A percentile compares a stretch with the other conserved stretches of the same genome.
Evolutionary conservation across 2,329 filamentous ascomycete species (phyloP).

Genomic region (Aspergillus hortae): DNA sequence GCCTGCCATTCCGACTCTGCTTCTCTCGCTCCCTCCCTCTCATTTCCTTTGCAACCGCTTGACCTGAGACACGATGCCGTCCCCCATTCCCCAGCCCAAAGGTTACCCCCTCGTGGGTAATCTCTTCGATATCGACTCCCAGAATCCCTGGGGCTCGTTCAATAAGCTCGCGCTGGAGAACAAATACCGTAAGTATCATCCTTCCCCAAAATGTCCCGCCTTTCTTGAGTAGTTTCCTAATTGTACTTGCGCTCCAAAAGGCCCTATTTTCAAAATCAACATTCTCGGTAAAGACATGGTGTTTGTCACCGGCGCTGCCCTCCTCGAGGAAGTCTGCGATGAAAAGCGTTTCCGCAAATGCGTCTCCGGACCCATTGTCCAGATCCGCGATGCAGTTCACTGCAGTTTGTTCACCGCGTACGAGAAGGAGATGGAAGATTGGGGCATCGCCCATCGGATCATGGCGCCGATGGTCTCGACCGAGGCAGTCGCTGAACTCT

Average conservation of each 20-base stretch:
- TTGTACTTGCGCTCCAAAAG: slow-evolving; percentile 28
- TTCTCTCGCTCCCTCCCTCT: neutral
- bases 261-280: slow-evolving; percentile 58
- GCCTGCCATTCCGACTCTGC: neutral
- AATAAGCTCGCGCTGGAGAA: slow-evolving; percentile 45
- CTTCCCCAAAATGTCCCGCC: neutral
- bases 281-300: slow-evolving; percentile 46
- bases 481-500: slow-evolving; percentile 37
- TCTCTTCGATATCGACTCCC: slow-evolving; percentile 48
- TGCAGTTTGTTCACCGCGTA: slow-evolving; percentile 66
- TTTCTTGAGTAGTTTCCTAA: neutral
- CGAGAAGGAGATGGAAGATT: slow-evolving; percentile 47
- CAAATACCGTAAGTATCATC: slow-evolving; percentile 36
- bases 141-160: slow-evolving; percentile 50
- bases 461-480: slow-evolving; percentile 46
- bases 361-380: slow-evolving; percentile 51
- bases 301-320: slow-evolving; percentile 51
- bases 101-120: slow-evolving; percentile 53
- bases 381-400: slow-evolving; percentile 59
- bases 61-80: slow-evolving; percentile 34
- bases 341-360: slow-evolving; percentile 57
- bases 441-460: slow-evolving; percentile 60
- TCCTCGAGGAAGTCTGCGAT: slow-evolving; percentile 64
- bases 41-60: neutral
- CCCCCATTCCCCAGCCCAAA: slow-evolving; percentile 50